Conservation (phyloP, 2,329 filamentous ascomycete species). For the Fusarium sp. region DNA sequence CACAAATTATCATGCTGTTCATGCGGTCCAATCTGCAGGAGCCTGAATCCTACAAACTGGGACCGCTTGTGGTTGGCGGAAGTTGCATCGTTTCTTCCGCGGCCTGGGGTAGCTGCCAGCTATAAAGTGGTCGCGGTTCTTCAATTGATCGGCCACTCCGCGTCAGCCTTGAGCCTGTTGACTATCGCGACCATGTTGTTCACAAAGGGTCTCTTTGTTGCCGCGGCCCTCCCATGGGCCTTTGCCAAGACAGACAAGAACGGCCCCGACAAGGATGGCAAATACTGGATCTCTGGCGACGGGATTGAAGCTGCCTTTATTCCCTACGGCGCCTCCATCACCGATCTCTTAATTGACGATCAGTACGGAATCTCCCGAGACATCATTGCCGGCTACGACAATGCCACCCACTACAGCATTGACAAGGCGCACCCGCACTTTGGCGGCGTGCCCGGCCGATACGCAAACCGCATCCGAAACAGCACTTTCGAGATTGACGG, state of each 20-base stretch:
- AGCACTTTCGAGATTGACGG: conserved; percentile 80
- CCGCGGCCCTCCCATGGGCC: conserved; percentile 32
- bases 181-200: conserved; percentile 36
- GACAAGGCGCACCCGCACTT: conserved; percentile 80
- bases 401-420: conserved; percentile 78
- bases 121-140: conserved; percentile 31
- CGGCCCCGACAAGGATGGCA: conserved; percentile 71
- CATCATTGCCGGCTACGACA: conserved; percentile 82
- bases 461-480: conserved; percentile 87
- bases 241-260: conserved; percentile 31
- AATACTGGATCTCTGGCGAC: conserved; percentile 80
- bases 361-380: conserved; percentile 78
- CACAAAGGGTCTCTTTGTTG: conserved; percentile 28
- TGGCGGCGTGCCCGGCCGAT: conserved; percentile 81
- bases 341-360: conserved; percentile 80
- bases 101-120: neutral
- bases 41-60: conserved; percentile 11
- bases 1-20: conserved; percentile 25
- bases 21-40: conserved; percentile 22
- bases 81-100: conserved; percentile 7
- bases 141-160: conserved; percentile 7
- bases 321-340: conserved; percentile 81
- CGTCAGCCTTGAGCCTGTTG: neutral
- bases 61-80: conserved; percentile 24
- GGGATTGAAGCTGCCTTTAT: conserved; percentile 80